Base-by-base conservation (phyloP, 352 stramenopile genomes). In the Thalassiosira ordinaria region DNA sequence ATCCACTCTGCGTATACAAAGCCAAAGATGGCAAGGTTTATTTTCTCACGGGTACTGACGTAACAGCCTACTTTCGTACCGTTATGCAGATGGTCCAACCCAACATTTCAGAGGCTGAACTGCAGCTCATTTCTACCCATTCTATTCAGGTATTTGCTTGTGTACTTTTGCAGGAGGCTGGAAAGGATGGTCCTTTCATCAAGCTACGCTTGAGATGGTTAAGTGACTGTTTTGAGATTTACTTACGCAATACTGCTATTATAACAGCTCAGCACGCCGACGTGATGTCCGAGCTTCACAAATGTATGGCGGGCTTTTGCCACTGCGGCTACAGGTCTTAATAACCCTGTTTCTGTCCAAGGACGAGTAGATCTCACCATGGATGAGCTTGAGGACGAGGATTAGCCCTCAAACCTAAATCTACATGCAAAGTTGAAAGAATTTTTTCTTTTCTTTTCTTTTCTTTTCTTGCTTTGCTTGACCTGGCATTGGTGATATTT, bases 151-250 rank as follows among this genome's bases (percentile, higher is more conserved):
- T 83, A 8, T 71, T 26, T 44, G 74, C 74, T 9, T 44, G n/a
- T 18, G 33, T 70, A 5, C 29, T 83, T 0, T 41, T 83, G 0
- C 0, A 62, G 27, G 39, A 77, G 59, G 57, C 65, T 0, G 66
- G 74, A 1, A 69, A 65, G 33, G 26, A 33, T n/a, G 20, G n/a
- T 9, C 7, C 24, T 16, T 78, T 53, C 26, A 74, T 77, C 37
- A 72, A 77, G 47, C 27, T 61, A 31, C 1, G 66, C 1, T 18
- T 83, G 0, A 41, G 60, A n/a, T 80, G 71, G 71, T 18, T 68
- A 0, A 71, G 71, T 37, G 44, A 80, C n/a, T 61, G 18, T 1
- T 80, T 71, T 26, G n/a, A 44, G 7, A 49, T 74, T 4, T 80
- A 74, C 24, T 55, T 80, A 1, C 33, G 55, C 33, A 62, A 80